These are phyloP conservation scores for Rhizoclosmatium hyalinum DNA, from an alignment of 371 early-diverging fungal species.

Conservation along the genomic window DNA sequence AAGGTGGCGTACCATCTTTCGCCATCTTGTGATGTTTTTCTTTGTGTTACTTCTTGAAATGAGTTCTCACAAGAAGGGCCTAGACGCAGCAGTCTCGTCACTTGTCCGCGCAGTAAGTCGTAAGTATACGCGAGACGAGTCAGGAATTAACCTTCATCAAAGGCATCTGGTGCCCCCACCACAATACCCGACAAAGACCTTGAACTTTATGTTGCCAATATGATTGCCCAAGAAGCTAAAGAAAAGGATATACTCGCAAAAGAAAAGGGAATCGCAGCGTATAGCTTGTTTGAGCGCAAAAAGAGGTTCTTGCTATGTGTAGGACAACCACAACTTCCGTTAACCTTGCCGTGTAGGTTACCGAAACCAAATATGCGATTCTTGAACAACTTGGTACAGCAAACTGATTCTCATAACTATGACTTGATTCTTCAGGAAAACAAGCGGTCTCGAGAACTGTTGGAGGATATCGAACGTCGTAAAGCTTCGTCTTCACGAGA, in stretches of 20 bases:
- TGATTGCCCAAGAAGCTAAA: constrained; percentile 70
- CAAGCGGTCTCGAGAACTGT: constrained; percentile 19
- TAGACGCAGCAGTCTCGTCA: constrained; percentile 12
- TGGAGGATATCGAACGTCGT: constrained; percentile 44
- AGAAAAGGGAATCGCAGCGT: constrained; percentile 59
- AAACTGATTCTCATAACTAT: constrained; percentile 77
- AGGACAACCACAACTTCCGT: too few species aligned
- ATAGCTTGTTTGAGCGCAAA: constrained; percentile 37
- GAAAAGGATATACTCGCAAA: constrained; percentile 46
- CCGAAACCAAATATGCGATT: constrained; percentile 76
- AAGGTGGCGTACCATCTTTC: constrained; percentile 15
- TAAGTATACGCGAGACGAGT: background rate
- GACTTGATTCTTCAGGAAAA: constrained; percentile 51
- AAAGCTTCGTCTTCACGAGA: constrained; percentile 47
- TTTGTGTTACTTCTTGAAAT: background rate
- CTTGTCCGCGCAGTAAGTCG: constrained; percentile 21
- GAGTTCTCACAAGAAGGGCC: background rate
- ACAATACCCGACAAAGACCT: constrained; percentile 67
- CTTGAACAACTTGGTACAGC: constrained; percentile 70
- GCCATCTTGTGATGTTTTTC: constrained; percentile 1
- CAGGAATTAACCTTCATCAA: background rate
- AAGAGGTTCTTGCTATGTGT: constrained; percentile 7
- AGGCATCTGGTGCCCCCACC: constrained; percentile 64
- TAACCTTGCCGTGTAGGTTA: constrained; percentile 31
- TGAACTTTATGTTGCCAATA: constrained; percentile 74